Conservation (phyloP, 192 early-diverging fungal genomes). For the Backusella morwellensis region DNA sequence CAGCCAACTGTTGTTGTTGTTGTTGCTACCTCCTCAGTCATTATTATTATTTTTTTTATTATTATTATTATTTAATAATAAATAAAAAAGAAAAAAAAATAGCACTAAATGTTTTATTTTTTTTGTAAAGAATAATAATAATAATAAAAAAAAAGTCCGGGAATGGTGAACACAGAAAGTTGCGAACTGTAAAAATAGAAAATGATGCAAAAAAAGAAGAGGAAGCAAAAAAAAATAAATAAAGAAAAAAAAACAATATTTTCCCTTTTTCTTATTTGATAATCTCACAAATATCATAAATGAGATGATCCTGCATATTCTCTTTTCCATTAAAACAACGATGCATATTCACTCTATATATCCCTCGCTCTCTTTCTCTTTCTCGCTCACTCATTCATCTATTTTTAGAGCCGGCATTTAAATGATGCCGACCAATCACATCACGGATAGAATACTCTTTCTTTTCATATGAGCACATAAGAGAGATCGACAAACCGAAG, state of each 20-base stretch:
- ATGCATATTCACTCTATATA: not conserved
- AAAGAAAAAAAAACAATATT: not conserved
- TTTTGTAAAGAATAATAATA: too few relatives aligned
- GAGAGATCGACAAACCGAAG: not conserved
- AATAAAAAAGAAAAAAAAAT: not conserved
- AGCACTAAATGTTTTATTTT: too few relatives aligned
- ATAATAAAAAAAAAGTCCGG: conserved; percentile 7
- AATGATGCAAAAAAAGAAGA: not conserved
- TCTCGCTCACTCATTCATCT: not conserved
- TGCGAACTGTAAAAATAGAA: not conserved
- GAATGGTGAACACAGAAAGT: not conserved
- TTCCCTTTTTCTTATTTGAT: not conserved
- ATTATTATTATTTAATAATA: not conserved
- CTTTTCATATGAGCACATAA: not conserved
- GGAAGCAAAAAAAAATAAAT: not conserved
- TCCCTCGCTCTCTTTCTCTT: not conserved
- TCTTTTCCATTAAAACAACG: not conserved
- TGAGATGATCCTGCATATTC: not conserved
- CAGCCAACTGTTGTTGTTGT: not conserved
- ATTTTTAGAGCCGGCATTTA: not conserved
- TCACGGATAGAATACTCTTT: not conserved
- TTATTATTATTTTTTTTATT: not conserved
- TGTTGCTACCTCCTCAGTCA: not conserved
- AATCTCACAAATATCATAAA: not conserved
- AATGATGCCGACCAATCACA: not conserved